Conservation (phyloP, 805 yeast genomes). For the Trichomonascus vanleenenianus region DNA sequence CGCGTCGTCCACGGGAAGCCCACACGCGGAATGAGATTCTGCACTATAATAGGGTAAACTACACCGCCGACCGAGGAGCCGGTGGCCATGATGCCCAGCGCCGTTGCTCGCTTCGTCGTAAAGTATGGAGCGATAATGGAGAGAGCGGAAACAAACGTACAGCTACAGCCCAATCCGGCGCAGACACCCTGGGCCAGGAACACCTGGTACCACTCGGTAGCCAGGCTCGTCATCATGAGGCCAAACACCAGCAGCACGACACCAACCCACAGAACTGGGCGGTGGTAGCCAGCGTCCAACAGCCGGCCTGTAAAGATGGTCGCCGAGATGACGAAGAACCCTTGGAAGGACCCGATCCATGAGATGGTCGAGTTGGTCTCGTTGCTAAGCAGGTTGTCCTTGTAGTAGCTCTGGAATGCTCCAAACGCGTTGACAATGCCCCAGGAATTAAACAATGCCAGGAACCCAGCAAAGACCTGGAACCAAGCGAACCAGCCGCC, state of each 20-base stretch:
- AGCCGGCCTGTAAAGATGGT: conserved; percentile 25
- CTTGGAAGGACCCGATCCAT: conserved; percentile 30
- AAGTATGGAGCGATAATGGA: conserved; percentile 42
- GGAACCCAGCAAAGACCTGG: conserved; percentile 16
- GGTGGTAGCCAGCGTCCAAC: conserved; percentile 23
- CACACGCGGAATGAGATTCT: conserved; percentile 32
- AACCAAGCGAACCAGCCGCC: conserved; percentile 13
- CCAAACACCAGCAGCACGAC: conserved; percentile 21
- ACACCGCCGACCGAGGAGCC: conserved; percentile 48
- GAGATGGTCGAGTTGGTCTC: conserved; percentile 26
- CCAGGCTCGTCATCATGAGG: conserved; percentile 27
- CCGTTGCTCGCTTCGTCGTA: conserved; percentile 34
- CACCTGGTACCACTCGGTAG: conserved; percentile 41
- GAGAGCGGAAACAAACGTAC: conserved; percentile 38
- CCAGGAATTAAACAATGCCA: conserved; percentile 16
- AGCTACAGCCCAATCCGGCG: conserved; percentile 38
- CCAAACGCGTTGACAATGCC: conserved; percentile 23
- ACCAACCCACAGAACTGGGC: conserved; percentile 17
- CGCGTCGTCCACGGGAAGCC: conserved; percentile 47
- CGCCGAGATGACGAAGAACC: conserved; percentile 21
- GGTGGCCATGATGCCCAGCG: conserved; percentile 37
- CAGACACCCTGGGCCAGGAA: conserved; percentile 45
- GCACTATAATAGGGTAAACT: conserved; percentile 40
- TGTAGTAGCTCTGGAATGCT: conserved; percentile 24
- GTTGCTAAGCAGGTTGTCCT: conserved; percentile 18